A percentile compares a stretch with the other conserved stretches of the same genome.
Evolutionary conservation across 345 rosid species (phyloP).

Genomic region (Physaria fendleri): DNA sequence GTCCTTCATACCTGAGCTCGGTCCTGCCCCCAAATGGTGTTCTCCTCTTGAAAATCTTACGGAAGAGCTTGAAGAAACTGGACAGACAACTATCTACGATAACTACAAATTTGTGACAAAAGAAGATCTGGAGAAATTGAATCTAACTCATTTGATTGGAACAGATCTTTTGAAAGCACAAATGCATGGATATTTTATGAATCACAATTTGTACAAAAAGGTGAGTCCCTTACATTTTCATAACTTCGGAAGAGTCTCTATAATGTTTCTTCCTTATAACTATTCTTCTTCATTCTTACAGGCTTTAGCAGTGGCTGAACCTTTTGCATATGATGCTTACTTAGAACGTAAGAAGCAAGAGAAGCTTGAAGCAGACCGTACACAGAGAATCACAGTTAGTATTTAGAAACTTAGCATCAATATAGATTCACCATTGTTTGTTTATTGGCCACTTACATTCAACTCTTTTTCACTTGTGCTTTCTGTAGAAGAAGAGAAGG

Average conservation of each 20-base stretch:
- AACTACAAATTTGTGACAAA: slow-evolving; percentile 77
- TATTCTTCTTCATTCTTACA: slow-evolving; percentile 22
- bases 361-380: slow-evolving; percentile 48
- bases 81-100: slow-evolving; percentile 74
- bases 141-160: slow-evolving; percentile 75
- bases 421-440: background rate
- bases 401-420: slow-evolving; percentile 8
- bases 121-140: slow-evolving; percentile 81
- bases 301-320: slow-evolving; percentile 66
- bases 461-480: slow-evolving; percentile 17
- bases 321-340: slow-evolving; percentile 59
- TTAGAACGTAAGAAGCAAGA: slow-evolving; percentile 56
- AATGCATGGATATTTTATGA: slow-evolving; percentile 90
- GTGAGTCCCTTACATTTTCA: slow-evolving; percentile 29
- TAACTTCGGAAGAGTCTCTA: background rate
- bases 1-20: slow-evolving; percentile 88
- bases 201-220: slow-evolving; percentile 68
- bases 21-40: slow-evolving; percentile 97
- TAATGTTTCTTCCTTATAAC: slow-evolving; percentile 1
- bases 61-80: slow-evolving; percentile 93
- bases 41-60: slow-evolving; percentile 71
- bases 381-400: slow-evolving; percentile 72
- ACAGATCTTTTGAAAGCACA: slow-evolving; percentile 88
- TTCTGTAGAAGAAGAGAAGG: slow-evolving; percentile 53
- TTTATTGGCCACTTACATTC: slow-evolving; percentile 14